phyloP scores from a whole-genome alignment of 345 rosid species.

The Murraya koenigii region DNA sequence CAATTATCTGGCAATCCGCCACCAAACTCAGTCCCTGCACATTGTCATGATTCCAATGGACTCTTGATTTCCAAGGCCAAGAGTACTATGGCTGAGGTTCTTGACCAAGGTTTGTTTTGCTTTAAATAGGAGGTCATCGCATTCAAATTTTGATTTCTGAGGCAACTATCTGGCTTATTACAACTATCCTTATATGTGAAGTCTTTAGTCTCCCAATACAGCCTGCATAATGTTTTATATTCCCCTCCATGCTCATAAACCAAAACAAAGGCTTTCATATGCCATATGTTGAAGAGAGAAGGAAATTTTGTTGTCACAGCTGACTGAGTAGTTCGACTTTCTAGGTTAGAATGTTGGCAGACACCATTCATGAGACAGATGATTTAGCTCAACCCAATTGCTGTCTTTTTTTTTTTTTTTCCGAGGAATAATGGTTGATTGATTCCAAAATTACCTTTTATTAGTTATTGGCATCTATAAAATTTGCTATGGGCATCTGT shows the following conservation, averaged over 20 bases:
- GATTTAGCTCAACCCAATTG: background rate
- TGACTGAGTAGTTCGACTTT: background rate
- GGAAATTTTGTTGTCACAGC: background rate
- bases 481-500: background rate
- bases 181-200: background rate
- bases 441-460: too few relatives aligned
- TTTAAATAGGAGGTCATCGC: background rate
- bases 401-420: too few relatives aligned
- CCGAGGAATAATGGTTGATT: too few relatives aligned
- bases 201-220: background rate
- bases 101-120: constrained; percentile 47
- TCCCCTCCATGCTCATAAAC: background rate
- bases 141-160: background rate
- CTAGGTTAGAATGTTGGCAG: background rate
- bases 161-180: background rate
- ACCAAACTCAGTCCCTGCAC: constrained; percentile 26
- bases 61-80: constrained; percentile 40
- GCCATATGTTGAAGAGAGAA: background rate
- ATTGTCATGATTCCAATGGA: constrained; percentile 36
- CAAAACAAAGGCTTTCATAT: background rate
- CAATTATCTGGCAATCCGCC: constrained; percentile 33
- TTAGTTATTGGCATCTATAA: background rate
- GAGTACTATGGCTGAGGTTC: constrained; percentile 34
- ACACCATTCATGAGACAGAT: background rate
- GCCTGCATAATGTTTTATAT: background rate